Percentiles rank a stretch among this genome's conserved stretches.
Conservation (phyloP, 495 filamentous ascomycete genomes). For the Xylaria bambusicola region DNA sequence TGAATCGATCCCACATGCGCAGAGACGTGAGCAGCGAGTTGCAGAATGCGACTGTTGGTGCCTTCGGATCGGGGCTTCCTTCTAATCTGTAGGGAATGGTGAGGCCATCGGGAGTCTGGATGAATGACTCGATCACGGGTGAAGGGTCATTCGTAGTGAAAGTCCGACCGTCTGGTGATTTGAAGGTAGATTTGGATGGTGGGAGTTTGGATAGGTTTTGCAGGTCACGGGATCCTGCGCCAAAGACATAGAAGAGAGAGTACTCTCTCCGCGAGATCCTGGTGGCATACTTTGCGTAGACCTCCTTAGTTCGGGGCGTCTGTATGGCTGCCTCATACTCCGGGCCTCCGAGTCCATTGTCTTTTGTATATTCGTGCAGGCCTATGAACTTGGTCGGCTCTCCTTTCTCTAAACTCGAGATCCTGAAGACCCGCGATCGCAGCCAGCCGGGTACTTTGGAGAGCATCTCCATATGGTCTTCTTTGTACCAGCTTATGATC, state of each 20-base stretch:
- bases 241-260: constrained; percentile 76
- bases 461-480: constrained; percentile 72
- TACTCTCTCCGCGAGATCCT: constrained; percentile 60
- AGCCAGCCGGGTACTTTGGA: constrained; percentile 75
- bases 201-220: constrained; percentile 42
- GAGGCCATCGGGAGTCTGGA: constrained; percentile 68
- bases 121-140: constrained; percentile 62
- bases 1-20: constrained; percentile 76
- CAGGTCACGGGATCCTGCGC: constrained; percentile 69
- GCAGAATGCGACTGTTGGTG: constrained; percentile 69
- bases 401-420: constrained; percentile 53
- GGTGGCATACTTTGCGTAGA: constrained; percentile 59
- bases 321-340: constrained; percentile 63
- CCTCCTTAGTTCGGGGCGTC: constrained; percentile 58
- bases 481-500: constrained; percentile 65
- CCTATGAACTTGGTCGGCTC: constrained; percentile 59
- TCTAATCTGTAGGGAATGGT: constrained; percentile 72
- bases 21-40: constrained; percentile 74
- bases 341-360: constrained; percentile 63
- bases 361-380: constrained; percentile 68
- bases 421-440: constrained; percentile 65
- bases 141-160: constrained; percentile 37
- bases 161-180: constrained; percentile 56
- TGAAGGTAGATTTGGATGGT: constrained; percentile 45
- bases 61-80: constrained; percentile 63